Evolutionary conservation across 2,329 filamentous ascomycete species (phyloP).

Genomic region (Fusarium sp.): DNA sequence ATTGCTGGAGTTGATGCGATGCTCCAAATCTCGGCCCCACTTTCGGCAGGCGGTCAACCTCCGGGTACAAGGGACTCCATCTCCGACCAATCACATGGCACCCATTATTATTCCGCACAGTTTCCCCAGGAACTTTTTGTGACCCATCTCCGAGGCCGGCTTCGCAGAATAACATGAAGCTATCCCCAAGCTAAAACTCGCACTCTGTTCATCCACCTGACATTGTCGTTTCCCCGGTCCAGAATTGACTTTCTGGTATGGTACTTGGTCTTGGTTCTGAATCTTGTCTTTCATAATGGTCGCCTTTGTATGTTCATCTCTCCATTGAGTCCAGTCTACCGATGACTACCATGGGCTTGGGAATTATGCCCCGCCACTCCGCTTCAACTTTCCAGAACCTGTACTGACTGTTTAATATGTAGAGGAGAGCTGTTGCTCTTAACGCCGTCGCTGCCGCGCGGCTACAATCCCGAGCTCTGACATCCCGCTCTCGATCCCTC

Average conservation of each 20-base stretch:
- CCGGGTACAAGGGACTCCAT: constrained; percentile 7
- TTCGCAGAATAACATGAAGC: constrained; percentile 28
- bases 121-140: constrained; percentile 35
- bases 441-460: constrained; percentile 20
- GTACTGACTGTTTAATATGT: background rate
- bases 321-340: background rate
- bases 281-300: constrained; percentile 18
- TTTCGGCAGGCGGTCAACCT: constrained; percentile 28
- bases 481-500: constrained; percentile 29
- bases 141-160: constrained; percentile 37
- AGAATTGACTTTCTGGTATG: constrained; percentile 9
- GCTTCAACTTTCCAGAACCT: background rate
- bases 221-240: background rate
- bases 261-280: background rate
- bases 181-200: constrained; percentile 32
- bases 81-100: constrained; percentile 13
- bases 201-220: background rate
- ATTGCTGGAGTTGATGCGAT: background rate
- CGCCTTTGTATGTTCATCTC: constrained; percentile 26
- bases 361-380: background rate
- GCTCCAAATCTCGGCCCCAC: constrained; percentile 3
- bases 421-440: constrained; percentile 40
- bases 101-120: constrained; percentile 19
- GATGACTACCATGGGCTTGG: background rate
- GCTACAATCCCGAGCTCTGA: constrained; percentile 18